Evolutionary conservation across 2,329 filamentous ascomycete genomes (phyloP).

Genomic region (Juglanconis juglandina): DNA sequence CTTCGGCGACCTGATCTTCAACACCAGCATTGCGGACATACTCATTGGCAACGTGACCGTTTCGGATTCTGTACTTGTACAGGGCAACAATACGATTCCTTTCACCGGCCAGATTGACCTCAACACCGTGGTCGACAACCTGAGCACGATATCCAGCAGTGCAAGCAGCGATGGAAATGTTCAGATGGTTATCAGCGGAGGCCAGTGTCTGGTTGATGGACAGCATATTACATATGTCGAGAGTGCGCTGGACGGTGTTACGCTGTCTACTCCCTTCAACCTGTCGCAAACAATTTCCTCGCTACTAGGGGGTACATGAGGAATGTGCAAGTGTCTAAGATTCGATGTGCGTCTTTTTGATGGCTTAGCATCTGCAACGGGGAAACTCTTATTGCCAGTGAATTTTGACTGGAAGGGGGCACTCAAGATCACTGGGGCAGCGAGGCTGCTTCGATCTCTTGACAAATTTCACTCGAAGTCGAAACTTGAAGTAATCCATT

Average conservation of each 20-base stretch:
- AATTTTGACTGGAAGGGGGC: too few relatives aligned
- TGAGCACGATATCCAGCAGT: neutral
- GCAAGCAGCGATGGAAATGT: neutral
- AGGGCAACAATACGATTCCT: constrained; percentile 6
- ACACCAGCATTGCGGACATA: neutral
- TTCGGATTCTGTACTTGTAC: neutral
- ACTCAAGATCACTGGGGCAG: too few relatives aligned
- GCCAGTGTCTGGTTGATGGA: neutral
- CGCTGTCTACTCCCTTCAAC: neutral
- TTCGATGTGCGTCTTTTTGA: too few relatives aligned
- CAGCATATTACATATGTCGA: constrained; percentile 7
- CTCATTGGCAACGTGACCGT: constrained; percentile 2
- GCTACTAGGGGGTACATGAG: neutral
- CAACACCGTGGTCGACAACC: neutral
- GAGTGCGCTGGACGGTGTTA: neutral
- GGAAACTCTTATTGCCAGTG: too few relatives aligned
- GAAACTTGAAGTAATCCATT: too few relatives aligned
- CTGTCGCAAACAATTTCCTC: neutral
- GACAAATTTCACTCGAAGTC: too few relatives aligned
- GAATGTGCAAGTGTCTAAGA: neutral
- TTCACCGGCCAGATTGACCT: constrained; percentile 3
- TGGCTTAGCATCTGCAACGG: too few relatives aligned
- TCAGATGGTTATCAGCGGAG: constrained; percentile 2
- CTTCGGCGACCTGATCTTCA: constrained; percentile 5
- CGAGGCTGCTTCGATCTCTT: too few relatives aligned